phyloP scores from a whole-genome alignment of 768 basidiomycete genomes.

The Fistulinella prunicolor region DNA sequence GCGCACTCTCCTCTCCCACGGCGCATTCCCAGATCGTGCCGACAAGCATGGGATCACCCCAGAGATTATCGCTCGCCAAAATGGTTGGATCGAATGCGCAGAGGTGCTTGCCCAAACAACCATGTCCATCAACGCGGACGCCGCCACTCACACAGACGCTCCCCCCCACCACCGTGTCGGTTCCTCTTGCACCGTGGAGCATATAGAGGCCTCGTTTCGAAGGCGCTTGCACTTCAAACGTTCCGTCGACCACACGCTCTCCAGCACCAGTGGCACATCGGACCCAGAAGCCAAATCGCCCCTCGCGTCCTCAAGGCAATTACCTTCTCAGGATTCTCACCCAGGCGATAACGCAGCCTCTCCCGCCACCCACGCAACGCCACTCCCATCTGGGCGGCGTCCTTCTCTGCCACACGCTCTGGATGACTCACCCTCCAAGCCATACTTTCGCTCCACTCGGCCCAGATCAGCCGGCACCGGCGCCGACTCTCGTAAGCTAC shows the following conservation, averaged over 20 bases:
- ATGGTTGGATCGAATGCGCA: slow-evolving; percentile 79
- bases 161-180: slow-evolving; percentile 16
- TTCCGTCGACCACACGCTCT: slow-evolving; percentile 70
- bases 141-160: slow-evolving; percentile 27
- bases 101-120: slow-evolving; percentile 67
- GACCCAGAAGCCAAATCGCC: slow-evolving; percentile 28
- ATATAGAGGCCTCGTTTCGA: slow-evolving; percentile 33
- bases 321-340: slow-evolving; percentile 1
- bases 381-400: slow-evolving; percentile 43
- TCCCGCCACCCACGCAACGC: slow-evolving; percentile 8
- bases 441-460: slow-evolving; percentile 40
- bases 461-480: slow-evolving; percentile 74
- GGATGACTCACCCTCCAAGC: slow-evolving; percentile 34
- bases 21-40: slow-evolving; percentile 73
- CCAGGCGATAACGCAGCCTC: slow-evolving; percentile 2
- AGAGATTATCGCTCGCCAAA: slow-evolving; percentile 74
- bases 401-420: slow-evolving; percentile 67
- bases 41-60: slow-evolving; percentile 95
- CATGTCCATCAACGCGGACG: slow-evolving; percentile 52
- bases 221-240: slow-evolving; percentile 69
- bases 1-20: slow-evolving; percentile 75
- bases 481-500: slow-evolving; percentile 54
- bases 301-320: background rate
- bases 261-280: slow-evolving; percentile 37
- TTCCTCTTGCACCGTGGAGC: slow-evolving; percentile 26